Evolutionary conservation across 371 early-diverging fungal genomes (phyloP), one percentile per base, ranked within the genome.

Genomic region (Syncephalastrum contaminatum): DNA sequence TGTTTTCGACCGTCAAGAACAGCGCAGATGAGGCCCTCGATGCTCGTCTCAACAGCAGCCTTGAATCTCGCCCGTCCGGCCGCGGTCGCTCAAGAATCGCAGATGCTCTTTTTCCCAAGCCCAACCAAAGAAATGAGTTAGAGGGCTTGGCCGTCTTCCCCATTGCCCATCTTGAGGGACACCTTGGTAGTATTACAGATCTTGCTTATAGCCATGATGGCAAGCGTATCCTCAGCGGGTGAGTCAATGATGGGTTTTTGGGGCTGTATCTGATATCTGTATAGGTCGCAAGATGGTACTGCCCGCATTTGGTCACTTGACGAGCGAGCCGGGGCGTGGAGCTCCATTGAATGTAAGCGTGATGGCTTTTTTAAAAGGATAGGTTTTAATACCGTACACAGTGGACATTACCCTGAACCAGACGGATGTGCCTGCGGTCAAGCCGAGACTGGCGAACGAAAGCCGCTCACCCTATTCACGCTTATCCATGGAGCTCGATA

Each of bases 161-260:
- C 4, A 78, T 89, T 45, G 84, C 83, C 16, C 77, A 83, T 6
- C 63, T 90, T n/a, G 87, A 87, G 4, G 92, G 89, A 1, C 94
- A 92, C 62, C 74, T 70, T 46, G 87, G 82, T 4, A 81, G 80
- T 59, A 85, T 94, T n/a, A 87, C 85, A 0, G 90, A 89, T 68
- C 61, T 94, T 40, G 80, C 80, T n/a, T 93, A 87, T 59, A 86
- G 87, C 59, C 80, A 85, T 64, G 71, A 73, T 30, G 93, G 92
- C 18, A 79, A 85, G 25, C 81, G 82, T 58, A 67, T 95, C 0
- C 60, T 90, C 19, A 85, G 92, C 25, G 93, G 90, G 25, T 83
- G 86, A 43, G 75, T 62, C 5, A 19, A 55, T 42, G 13, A 8
- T 25, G 39, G 2, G 25, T 21, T 30, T n/a, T n/a, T n/a, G n/a